Base-by-base conservation (phyloP, 768 basidiomycete species). In the Sistotremastrum suecicum region DNA sequence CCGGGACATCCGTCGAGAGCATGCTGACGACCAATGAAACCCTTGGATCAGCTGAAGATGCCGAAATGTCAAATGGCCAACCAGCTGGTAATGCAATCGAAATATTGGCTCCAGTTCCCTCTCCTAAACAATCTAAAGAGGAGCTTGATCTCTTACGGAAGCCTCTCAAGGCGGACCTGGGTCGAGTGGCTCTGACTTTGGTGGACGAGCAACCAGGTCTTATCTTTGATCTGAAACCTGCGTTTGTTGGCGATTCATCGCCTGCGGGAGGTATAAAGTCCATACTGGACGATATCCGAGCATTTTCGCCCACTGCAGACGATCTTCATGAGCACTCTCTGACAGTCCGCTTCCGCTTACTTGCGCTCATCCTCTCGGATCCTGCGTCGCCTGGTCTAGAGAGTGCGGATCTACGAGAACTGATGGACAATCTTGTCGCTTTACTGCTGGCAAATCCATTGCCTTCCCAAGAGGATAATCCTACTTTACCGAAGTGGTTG, bases 131-230 rank as follows among this genome's bases (percentile, higher is more conserved):
- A 36, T 39, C 55, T 34, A 48, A 71, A 48, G 70, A 70, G 43
- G 76, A 80, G 47, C 64, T 97, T 45, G 72, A 83, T 41, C 70
- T 67, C 32, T 68, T 70, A 12, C 72, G 92, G 11, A 77, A 83
- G 45, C 68, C 76, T 31, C 60, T 91, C 34, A 76, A 78, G 51
- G 67, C 69, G 6, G 67, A 67, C 20, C 69, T 98, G 50, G 74
- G 82, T 40, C 66, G 70, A 11, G 78, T 77, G 39, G 82, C 88
- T 0, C 65, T 99, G 46, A 63, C 68, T 7, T 72, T 99, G 32
- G 79, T 94, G 40, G 91, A 95, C 56, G 78, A 85, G 51, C 83
- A 91, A 55, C 78, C 84, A 3, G 80, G 83, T 5, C 74, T 98
- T 45, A 77, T 95, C 37, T 95, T 92, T 57, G 90, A 95, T 57